phyloP scores from a whole-genome alignment of 108 stramenopile genomes.

The Skeletonema tropicum region DNA sequence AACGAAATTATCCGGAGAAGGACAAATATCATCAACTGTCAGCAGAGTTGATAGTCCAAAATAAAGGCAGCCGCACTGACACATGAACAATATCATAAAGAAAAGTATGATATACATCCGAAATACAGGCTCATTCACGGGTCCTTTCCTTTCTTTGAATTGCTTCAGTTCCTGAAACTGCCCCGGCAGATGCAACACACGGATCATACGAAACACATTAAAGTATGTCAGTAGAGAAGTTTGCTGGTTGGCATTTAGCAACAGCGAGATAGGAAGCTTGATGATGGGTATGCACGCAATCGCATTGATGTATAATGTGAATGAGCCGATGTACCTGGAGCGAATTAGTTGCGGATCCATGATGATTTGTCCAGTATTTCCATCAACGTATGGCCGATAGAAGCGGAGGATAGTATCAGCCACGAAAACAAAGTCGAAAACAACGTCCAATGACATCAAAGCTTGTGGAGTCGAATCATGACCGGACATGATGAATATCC shows the following conservation, averaged over 20 bases:
- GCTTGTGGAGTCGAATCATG: conserved; percentile 23
- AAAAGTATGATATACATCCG: conserved; percentile 56
- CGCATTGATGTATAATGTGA: conserved; percentile 41
- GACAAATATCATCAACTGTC: conserved; percentile 46
- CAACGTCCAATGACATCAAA: conserved; percentile 20
- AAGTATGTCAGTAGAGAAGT: conserved; percentile 19
- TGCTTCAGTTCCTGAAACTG: conserved; percentile 50
- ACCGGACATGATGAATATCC: conserved; percentile 44
- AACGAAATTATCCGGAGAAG: conserved; percentile 25
- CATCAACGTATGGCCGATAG: conserved; percentile 44
- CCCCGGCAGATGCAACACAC: conserved; percentile 41
- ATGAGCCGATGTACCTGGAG: conserved; percentile 25
- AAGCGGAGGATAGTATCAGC: conserved; percentile 47
- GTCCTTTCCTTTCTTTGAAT: conserved; percentile 25
- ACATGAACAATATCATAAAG: conserved; percentile 51
- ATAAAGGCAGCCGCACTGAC: conserved; percentile 48
- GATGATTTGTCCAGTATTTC: conserved; percentile 45
- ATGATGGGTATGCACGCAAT: conserved; percentile 50
- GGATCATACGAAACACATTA: conserved; percentile 48
- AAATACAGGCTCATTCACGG: conserved; percentile 55
- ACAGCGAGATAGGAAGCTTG: conserved; percentile 24
- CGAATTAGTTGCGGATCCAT: conserved; percentile 28
- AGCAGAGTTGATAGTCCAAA: conserved; percentile 44
- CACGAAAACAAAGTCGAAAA: conserved; percentile 54
- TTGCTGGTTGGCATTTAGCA: conserved; percentile 16